Evolutionary conservation across 345 rosid genomes (phyloP).

Genomic region (Xanthoceras sorbifolium): DNA sequence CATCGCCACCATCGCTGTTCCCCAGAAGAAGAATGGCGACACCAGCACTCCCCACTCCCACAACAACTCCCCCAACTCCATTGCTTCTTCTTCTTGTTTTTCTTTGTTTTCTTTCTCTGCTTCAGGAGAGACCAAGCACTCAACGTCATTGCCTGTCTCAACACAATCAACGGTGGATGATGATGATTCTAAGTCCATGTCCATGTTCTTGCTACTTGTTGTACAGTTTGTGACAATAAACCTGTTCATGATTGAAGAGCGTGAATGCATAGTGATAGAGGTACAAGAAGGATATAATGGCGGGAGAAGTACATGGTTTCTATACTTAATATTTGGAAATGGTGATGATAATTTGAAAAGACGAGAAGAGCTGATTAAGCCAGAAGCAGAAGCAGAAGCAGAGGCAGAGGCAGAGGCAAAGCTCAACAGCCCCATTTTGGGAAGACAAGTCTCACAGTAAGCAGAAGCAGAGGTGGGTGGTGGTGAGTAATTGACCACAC

Average conservation of each 20-base stretch:
- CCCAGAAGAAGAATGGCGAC: conserved; percentile 98
- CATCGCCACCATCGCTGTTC: conserved; percentile 98
- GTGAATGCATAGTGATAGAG: neutral
- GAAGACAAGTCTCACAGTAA: too few species aligned
- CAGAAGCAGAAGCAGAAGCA: neutral
- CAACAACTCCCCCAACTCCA: conserved; percentile 23
- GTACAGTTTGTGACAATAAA: conserved; percentile 17
- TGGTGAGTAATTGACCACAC: neutral
- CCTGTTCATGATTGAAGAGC: neutral
- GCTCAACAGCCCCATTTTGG: conserved; percentile 9
- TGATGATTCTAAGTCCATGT: conserved; percentile 11
- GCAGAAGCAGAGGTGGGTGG: neutral
- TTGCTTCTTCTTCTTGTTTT: neutral
- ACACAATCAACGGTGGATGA: conserved; percentile 40
- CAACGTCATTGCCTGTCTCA: conserved; percentile 59
- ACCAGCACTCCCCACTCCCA: conserved; percentile 69
- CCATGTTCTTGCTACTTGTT: conserved; percentile 19
- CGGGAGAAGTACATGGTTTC: neutral
- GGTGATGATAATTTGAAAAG: neutral
- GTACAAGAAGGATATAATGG: neutral
- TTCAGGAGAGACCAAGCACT: conserved; percentile 34
- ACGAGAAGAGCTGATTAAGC: neutral
- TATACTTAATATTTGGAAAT: neutral
- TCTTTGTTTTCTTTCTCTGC: neutral
- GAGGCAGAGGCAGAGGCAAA: conserved; percentile 17